Conservation (phyloP, 306 rosid genomes). For the Echinosophora koreensis region DNA sequence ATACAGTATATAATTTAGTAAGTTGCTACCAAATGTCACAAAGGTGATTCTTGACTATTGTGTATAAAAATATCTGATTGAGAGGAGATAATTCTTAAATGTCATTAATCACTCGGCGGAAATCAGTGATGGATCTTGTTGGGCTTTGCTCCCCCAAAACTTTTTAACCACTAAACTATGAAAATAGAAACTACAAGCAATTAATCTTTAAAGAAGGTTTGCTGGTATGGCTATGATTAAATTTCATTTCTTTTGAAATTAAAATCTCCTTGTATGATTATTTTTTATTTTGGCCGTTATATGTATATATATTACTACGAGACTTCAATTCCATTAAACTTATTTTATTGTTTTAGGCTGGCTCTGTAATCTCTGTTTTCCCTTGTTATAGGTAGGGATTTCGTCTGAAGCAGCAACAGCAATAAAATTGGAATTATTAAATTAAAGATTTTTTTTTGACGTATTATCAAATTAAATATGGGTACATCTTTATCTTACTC, state of each 20-base stretch:
- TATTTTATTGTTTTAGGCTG: neutral
- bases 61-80: too few relatives aligned
- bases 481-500: too few relatives aligned
- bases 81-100: too few relatives aligned
- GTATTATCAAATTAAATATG: too few relatives aligned
- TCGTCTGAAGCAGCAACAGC: conserved; percentile 75
- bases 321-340: neutral
- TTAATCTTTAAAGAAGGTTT: conserved; percentile 47
- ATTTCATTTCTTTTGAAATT: conserved; percentile 15
- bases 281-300: neutral
- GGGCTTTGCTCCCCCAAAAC: too few relatives aligned
- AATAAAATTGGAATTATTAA: conserved; percentile 53
- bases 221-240: conserved; percentile 53
- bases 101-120: too few relatives aligned
- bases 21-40: too few relatives aligned
- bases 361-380: neutral
- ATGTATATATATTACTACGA: neutral
- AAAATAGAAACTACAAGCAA: conserved; percentile 62
- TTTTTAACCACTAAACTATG: conserved; percentile 38
- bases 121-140: too few relatives aligned
- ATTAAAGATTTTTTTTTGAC: too few relatives aligned
- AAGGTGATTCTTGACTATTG: too few relatives aligned
- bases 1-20: too few relatives aligned
- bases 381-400: conserved; percentile 63
- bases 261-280: neutral